These are phyloP conservation scores for Mycocentrospora acerina DNA, from an alignment of 2,329 filamentous ascomycete genomes.

Conservation along the genomic window DNA sequence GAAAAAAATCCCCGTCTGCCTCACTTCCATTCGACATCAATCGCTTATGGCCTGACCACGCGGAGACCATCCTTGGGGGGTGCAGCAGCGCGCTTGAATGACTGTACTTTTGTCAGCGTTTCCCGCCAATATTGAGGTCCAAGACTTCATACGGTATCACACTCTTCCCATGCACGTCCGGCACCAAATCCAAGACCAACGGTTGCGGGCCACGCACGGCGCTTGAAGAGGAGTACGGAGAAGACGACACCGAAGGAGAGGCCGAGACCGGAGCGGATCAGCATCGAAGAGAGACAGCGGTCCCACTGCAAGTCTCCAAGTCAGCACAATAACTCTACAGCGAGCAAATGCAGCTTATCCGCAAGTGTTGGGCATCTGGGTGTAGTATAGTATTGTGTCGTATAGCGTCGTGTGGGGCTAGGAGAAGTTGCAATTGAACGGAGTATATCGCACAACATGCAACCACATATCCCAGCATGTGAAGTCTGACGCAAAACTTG, in stretches of 20 bases:
- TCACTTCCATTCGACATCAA: slow-evolving; percentile 1
- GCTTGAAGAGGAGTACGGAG: slow-evolving; percentile 96
- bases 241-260: slow-evolving; percentile 98
- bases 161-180: slow-evolving; percentile 96
- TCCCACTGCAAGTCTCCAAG: slow-evolving; percentile 73
- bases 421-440: slow-evolving; percentile 4
- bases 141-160: slow-evolving; percentile 64
- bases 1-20: slow-evolving; percentile 6
- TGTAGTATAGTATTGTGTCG: no score
- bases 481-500: background rate
- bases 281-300: slow-evolving; percentile 93
- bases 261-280: slow-evolving; percentile 94
- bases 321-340: slow-evolving; percentile 17
- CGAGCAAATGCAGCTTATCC: slow-evolving; percentile 3
- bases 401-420: slow-evolving; percentile 15
- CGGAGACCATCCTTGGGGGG: slow-evolving; percentile 53
- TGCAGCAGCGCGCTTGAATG: slow-evolving; percentile 54
- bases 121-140: background rate
- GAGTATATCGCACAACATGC: background rate
- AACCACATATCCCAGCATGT: no score
- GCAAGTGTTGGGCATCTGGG: background rate
- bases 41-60: slow-evolving; percentile 46
- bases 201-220: slow-evolving; percentile 96
- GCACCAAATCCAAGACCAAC: slow-evolving; percentile 93
- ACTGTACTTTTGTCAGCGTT: slow-evolving; percentile 36